These are phyloP conservation scores for Teunomyces pallodes DNA, from an alignment of 805 yeast genomes.

Conservation along the genomic window DNA sequence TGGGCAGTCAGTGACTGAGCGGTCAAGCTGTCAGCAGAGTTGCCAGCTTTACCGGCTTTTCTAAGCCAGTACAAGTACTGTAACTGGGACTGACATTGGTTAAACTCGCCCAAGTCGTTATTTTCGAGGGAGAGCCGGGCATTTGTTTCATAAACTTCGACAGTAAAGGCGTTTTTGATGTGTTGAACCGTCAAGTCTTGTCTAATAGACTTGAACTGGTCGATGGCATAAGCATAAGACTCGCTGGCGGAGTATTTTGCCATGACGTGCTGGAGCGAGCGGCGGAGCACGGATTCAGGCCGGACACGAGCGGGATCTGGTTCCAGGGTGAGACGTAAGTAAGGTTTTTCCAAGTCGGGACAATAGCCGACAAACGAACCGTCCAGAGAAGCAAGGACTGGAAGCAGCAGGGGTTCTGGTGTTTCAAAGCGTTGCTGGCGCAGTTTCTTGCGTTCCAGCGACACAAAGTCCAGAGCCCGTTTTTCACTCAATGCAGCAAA, in stretches of 20 bases:
- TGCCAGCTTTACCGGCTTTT: neutral
- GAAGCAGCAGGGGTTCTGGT: neutral
- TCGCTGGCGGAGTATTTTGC: slow-evolving; percentile 47
- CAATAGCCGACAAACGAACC: slow-evolving; percentile 57
- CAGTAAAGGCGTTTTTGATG: slow-evolving; percentile 72
- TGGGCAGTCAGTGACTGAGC: too few species aligned
- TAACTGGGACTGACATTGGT: slow-evolving; percentile 88
- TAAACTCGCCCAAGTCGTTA: slow-evolving; percentile 88
- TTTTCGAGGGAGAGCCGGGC: slow-evolving; percentile 83
- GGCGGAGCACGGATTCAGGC: slow-evolving; percentile 60
- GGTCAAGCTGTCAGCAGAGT: too few species aligned
- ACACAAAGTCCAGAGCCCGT: slow-evolving; percentile 17
- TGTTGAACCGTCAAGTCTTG: slow-evolving; percentile 94
- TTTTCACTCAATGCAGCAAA: slow-evolving; percentile 6
- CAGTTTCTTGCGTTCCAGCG: slow-evolving; percentile 35
- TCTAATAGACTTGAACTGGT: slow-evolving; percentile 87
- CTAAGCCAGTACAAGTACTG: slow-evolving; percentile 53
- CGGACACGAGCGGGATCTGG: slow-evolving; percentile 85
- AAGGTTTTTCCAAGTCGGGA: slow-evolving; percentile 67
- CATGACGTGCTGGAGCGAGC: slow-evolving; percentile 54
- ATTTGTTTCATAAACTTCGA: slow-evolving; percentile 79
- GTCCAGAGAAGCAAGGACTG: neutral
- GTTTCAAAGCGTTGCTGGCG: slow-evolving; percentile 51
- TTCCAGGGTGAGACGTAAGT: slow-evolving; percentile 82
- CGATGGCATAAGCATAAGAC: slow-evolving; percentile 74